Evolutionary conservation across 2,329 filamentous ascomycete genomes (phyloP).

Genomic region (Fusarium irregulare): DNA sequence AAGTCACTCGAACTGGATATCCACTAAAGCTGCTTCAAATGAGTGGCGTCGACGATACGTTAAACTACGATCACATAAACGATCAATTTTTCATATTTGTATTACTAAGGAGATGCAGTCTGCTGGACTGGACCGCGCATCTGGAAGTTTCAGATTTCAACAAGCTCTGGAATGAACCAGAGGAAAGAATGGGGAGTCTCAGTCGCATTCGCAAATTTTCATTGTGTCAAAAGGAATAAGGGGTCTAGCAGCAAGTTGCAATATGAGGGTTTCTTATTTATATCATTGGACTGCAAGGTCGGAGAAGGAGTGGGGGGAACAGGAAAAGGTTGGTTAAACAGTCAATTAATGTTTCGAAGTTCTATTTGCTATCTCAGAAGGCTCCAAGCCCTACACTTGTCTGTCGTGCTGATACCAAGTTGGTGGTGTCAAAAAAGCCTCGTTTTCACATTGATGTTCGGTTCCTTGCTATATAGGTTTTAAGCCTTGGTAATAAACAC

Average conservation of each 20-base stretch:
- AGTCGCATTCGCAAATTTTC: conserved; percentile 31
- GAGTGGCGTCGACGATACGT: neutral
- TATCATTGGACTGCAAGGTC: conserved; percentile 30
- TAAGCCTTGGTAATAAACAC: neutral
- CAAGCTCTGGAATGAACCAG: conserved; percentile 2
- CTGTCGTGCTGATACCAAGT: neutral
- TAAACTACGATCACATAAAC: conserved; percentile 21
- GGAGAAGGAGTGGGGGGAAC: conserved; percentile 1
- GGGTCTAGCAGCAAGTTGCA: neutral
- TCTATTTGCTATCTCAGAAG: neutral
- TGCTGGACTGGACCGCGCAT: conserved; percentile 22
- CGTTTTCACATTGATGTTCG: neutral
- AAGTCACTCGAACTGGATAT: conserved; percentile 1
- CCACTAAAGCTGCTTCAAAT: neutral
- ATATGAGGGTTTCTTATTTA: conserved; percentile 21
- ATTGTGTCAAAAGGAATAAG: conserved; percentile 36
- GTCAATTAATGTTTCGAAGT: conserved; percentile 7
- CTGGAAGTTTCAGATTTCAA: neutral
- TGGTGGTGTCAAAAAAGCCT: neutral
- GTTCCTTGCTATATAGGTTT: neutral
- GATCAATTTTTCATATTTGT: conserved; percentile 38
- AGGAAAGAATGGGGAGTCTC: conserved; percentile 1
- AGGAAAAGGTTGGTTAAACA: conserved; percentile 16
- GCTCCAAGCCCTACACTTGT: neutral
- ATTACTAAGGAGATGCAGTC: conserved; percentile 37